phyloP scores from a whole-genome alignment of 306 rosid genomes.

The Arachis hypogaea region DNA sequence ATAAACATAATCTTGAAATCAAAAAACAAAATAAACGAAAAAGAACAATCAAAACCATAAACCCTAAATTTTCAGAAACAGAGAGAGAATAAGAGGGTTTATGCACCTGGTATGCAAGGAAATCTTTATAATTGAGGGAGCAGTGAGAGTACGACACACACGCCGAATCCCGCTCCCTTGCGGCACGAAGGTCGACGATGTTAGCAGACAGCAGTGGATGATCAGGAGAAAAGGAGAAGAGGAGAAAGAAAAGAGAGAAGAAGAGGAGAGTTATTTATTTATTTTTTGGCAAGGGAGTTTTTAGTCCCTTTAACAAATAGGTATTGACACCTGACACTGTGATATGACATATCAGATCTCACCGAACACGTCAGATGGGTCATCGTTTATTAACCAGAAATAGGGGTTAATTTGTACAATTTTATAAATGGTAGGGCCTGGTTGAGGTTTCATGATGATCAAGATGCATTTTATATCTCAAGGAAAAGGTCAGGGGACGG shows the following conservation, averaged over 20 bases:
- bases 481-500: too few species aligned
- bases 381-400: too few species aligned
- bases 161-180: slow-evolving; percentile 78
- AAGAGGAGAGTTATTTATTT: too few species aligned
- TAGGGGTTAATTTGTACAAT: too few species aligned
- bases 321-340: too few species aligned
- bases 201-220: slow-evolving; percentile 63
- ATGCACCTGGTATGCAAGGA: slow-evolving; percentile 81
- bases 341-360: too few species aligned
- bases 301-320: too few species aligned
- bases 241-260: slow-evolving; percentile 47
- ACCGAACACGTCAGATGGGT: too few species aligned
- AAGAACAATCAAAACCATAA: background rate
- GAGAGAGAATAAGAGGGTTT: background rate
- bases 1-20: background rate
- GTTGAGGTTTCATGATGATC: too few species aligned
- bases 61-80: background rate
- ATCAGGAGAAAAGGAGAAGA: slow-evolving; percentile 72
- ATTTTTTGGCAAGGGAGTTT: too few species aligned
- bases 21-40: background rate
- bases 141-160: slow-evolving; percentile 89
- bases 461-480: too few species aligned
- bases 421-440: too few species aligned
- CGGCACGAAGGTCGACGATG: slow-evolving; percentile 80
- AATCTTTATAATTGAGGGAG: slow-evolving; percentile 92